A percentile compares a stretch with the other conserved stretches of the same genome.
These are phyloP conservation scores for Gnomoniopsis sp. DNA, from an alignment of 2,329 filamentous ascomycete species.

Conservation along the genomic window DNA sequence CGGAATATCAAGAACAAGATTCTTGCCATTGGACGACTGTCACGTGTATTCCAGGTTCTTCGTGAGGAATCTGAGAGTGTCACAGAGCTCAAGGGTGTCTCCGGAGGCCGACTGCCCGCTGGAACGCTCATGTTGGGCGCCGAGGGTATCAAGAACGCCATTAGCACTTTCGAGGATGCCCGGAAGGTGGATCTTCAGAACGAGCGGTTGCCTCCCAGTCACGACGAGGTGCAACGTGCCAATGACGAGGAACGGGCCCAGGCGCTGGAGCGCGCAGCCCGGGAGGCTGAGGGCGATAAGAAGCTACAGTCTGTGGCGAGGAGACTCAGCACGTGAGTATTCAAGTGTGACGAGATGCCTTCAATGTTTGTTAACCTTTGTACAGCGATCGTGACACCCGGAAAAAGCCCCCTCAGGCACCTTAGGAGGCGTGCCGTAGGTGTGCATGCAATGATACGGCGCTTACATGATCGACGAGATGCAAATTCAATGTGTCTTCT, in stretches of 20 bases:
- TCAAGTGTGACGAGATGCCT: not conserved
- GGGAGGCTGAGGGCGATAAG: conserved; percentile 89
- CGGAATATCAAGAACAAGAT: conserved; percentile 99
- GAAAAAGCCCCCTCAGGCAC: conserved; percentile 1
- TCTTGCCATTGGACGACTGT: conserved; percentile 90
- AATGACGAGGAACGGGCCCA: conserved; percentile 77
- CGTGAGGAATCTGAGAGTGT: conserved; percentile 96
- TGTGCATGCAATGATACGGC: not conserved
- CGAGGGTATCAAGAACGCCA: conserved; percentile 95
- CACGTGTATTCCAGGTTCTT: conserved; percentile 95
- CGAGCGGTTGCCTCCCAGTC: conserved; percentile 85
- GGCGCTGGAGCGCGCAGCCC: conserved; percentile 79
- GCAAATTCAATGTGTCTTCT: conserved; percentile 2
- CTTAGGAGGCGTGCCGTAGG: not conserved
- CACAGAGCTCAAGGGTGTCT: conserved; percentile 95
- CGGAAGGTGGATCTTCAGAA: conserved; percentile 97
- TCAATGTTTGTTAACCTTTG: not conserved
- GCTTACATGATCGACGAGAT: not conserved
- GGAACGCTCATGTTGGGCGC: conserved; percentile 97
- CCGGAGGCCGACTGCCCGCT: conserved; percentile 85
- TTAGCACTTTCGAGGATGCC: conserved; percentile 94
- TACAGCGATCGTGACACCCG: conserved; percentile 17
- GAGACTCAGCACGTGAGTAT: conserved; percentile 90
- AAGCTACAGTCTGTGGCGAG: conserved; percentile 82
- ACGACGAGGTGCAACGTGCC: conserved; percentile 84